Evolutionary conservation across 2,329 filamentous ascomycete genomes (phyloP).

Genomic region (Byssochlamys sp.): DNA sequence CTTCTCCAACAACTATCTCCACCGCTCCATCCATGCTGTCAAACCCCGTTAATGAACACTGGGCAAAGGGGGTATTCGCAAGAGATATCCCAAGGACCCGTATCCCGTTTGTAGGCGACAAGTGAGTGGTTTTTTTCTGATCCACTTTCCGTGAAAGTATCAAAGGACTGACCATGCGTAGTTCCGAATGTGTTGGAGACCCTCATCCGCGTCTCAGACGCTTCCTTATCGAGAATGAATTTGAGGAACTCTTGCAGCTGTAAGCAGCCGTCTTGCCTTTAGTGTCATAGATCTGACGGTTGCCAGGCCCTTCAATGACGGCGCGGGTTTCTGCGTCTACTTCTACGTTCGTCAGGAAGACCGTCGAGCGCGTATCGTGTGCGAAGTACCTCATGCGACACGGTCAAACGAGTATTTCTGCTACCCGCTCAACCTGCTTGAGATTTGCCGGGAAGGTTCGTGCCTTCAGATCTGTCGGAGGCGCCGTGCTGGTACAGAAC

Average conservation of each 20-base stretch:
- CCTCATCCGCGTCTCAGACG: conserved; percentile 17
- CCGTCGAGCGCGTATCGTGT: conserved; percentile 45
- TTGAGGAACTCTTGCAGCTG: conserved; percentile 31
- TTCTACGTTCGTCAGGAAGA: conserved; percentile 46
- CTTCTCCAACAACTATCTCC: conserved; percentile 25
- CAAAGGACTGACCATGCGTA: conserved; percentile 6
- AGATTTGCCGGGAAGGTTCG: conserved; percentile 27
- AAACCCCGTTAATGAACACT: conserved; percentile 27
- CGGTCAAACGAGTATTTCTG: conserved; percentile 39
- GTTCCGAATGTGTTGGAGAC: conserved; percentile 28
- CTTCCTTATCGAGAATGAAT: conserved; percentile 24
- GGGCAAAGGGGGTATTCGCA: conserved; percentile 33
- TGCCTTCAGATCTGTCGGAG: conserved; percentile 32
- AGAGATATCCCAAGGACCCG: conserved; percentile 18
- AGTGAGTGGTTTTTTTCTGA: conserved; percentile 14
- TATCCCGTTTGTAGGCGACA: conserved; percentile 19
- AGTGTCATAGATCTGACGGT: background rate
- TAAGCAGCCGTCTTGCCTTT: conserved; percentile 11
- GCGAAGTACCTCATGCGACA: conserved; percentile 35
- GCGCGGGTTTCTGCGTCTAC: conserved; percentile 34
- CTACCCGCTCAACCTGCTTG: conserved; percentile 41
- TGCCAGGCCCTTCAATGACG: conserved; percentile 39
- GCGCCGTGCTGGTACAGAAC: conserved; percentile 26
- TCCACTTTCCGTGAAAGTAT: background rate
- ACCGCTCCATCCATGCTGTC: conserved; percentile 19